These are phyloP conservation scores for Lumnitzera littorea DNA, from an alignment of 345 rosid genomes.

Conservation along the genomic window DNA sequence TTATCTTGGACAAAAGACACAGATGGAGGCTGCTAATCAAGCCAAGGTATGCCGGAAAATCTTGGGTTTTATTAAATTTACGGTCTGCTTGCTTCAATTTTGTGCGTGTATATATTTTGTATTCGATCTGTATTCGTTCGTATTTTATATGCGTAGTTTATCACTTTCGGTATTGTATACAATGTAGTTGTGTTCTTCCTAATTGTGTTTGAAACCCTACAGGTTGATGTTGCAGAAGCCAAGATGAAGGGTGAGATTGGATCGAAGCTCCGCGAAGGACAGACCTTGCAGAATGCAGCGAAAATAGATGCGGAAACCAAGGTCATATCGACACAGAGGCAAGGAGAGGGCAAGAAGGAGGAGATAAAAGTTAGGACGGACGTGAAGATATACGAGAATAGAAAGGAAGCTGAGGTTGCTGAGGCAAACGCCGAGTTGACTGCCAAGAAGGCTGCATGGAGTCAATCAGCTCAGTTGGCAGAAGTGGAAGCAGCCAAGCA, in stretches of 20 bases:
- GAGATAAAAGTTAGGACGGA: slow-evolving; percentile 57
- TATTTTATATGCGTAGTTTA: too few species aligned
- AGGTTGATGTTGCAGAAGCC: slow-evolving; percentile 67
- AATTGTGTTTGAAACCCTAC: too few species aligned
- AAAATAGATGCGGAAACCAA: slow-evolving; percentile 69
- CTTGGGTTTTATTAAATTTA: too few species aligned
- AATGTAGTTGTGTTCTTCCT: too few species aligned
- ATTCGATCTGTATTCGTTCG: too few species aligned
- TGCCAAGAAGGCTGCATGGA: slow-evolving; percentile 73
- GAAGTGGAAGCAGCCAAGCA: slow-evolving; percentile 72
- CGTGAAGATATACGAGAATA: slow-evolving; percentile 65
- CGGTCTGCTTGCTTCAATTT: too few species aligned
- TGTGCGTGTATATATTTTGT: too few species aligned
- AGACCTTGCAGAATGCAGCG: slow-evolving; percentile 72
- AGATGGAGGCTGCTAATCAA: slow-evolving; percentile 82
- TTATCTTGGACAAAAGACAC: slow-evolving; percentile 79
- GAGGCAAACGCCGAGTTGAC: slow-evolving; percentile 60
- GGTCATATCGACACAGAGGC: slow-evolving; percentile 46
- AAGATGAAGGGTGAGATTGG: slow-evolving; percentile 84
- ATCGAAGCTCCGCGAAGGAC: slow-evolving; percentile 43
- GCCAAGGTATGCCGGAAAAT: slow-evolving; percentile 20
- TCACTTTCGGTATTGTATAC: too few species aligned
- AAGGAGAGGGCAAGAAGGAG: slow-evolving; percentile 61
- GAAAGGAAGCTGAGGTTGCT: slow-evolving; percentile 69
- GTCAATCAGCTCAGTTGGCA: slow-evolving; percentile 48